phyloP scores from a whole-genome alignment of 352 stramenopile genomes.

The Ophiocytium majus region DNA sequence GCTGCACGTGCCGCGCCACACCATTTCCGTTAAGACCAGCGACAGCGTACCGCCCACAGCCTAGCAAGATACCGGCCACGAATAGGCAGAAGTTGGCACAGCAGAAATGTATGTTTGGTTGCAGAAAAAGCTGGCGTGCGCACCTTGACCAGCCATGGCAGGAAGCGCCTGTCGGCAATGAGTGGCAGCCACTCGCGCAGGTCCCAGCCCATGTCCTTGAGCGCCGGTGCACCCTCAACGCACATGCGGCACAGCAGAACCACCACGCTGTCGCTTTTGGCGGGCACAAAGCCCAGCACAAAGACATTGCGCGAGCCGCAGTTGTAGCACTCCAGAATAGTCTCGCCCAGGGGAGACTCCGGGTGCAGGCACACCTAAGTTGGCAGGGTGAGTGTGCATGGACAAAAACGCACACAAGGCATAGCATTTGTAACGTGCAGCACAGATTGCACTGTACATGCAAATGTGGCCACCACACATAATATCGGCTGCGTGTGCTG shows the following conservation, averaged over 20 bases:
- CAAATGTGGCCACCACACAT: not conserved
- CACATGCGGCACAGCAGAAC: constrained; percentile 96
- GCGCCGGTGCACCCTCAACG: constrained; percentile 72
- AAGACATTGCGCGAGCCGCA: constrained; percentile 97
- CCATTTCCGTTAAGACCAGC: no score
- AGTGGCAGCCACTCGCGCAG: constrained; percentile 95
- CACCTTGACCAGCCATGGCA: constrained; percentile 94
- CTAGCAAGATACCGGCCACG: no score
- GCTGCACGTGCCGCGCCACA: no score
- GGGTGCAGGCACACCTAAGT: constrained; percentile 81
- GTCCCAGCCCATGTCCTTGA: constrained; percentile 96
- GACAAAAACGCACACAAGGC: not conserved
- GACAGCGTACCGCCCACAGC: no score
- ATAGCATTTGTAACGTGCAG: not conserved
- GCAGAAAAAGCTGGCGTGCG: no score
- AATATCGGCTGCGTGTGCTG: not conserved
- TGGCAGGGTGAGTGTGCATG: constrained; percentile 48
- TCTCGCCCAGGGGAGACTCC: constrained; percentile 92
- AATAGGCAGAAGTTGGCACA: no score
- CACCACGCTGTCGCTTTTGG: constrained; percentile 90
- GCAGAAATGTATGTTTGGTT: no score
- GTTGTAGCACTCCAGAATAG: constrained; percentile 99
- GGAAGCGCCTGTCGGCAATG: constrained; percentile 93
- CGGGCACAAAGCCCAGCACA: constrained; percentile 95
- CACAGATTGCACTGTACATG: not conserved